Evolutionary conservation across 192 early-diverging fungal species (phyloP).

Genomic region (Backusella liffmaniae): DNA sequence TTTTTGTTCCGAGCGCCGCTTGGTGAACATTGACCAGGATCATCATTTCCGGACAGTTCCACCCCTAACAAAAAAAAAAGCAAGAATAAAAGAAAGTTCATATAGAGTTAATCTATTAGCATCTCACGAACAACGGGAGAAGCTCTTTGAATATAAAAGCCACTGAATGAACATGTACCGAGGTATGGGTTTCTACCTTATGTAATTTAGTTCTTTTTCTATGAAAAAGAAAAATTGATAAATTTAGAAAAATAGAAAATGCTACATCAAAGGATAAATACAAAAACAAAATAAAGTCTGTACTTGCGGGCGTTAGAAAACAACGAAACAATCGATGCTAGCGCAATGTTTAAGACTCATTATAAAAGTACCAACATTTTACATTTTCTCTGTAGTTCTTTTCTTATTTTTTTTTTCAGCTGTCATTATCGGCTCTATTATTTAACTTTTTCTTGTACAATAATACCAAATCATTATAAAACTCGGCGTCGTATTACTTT

Average conservation of each 20-base stretch:
- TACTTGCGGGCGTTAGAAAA: not conserved
- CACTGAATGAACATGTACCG: too few species aligned
- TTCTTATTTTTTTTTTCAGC: not conserved
- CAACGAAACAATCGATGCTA: not conserved
- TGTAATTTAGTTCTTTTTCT: not conserved
- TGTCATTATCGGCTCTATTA: not conserved
- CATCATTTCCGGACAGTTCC: not conserved
- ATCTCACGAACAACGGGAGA: not conserved
- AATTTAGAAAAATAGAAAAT: slow-evolving; percentile 3
- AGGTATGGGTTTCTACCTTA: too few species aligned
- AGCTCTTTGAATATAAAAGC: not conserved
- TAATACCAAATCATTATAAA: not conserved
- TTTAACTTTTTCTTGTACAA: not conserved
- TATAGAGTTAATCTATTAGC: not conserved
- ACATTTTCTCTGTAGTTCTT: not conserved
- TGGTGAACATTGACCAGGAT: not conserved
- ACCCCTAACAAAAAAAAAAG: not conserved
- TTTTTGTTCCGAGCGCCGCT: not conserved
- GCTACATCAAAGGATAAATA: not conserved
- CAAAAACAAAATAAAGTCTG: not conserved
- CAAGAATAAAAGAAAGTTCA: not conserved
- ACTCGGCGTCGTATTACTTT: not conserved
- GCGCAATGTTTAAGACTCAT: not conserved
- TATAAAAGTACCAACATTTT: not conserved
- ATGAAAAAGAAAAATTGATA: not conserved